These are phyloP conservation scores for Colletotrichum gigasporum DNA, from an alignment of 2,329 filamentous ascomycete species.

Conservation along the genomic window DNA sequence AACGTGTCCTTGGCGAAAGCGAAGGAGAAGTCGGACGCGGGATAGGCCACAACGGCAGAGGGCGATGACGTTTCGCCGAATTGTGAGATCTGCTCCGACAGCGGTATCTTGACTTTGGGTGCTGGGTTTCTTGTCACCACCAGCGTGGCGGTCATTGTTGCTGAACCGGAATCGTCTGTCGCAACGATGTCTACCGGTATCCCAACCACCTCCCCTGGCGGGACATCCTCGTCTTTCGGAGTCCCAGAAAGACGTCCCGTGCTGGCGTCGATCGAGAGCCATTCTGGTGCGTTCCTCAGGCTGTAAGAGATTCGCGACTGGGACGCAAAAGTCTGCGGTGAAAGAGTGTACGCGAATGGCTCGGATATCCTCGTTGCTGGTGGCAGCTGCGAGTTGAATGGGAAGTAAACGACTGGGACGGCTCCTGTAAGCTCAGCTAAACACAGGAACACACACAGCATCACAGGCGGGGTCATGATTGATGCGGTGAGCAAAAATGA, in stretches of 20 bases:
- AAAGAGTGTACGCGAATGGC: conserved; percentile 77
- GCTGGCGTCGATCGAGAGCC: conserved; percentile 76
- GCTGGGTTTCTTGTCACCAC: conserved; percentile 70
- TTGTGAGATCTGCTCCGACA: conserved; percentile 65
- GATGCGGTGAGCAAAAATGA: conserved; percentile 27
- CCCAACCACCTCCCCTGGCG: conserved; percentile 62
- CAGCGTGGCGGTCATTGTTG: conserved; percentile 73
- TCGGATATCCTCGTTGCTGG: conserved; percentile 76
- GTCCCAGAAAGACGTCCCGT: conserved; percentile 76
- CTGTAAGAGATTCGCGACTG: conserved; percentile 70
- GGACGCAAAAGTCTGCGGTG: conserved; percentile 77
- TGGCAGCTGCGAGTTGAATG: conserved; percentile 86
- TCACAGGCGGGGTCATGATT: conserved; percentile 42
- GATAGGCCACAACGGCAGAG: conserved; percentile 64
- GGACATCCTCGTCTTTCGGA: conserved; percentile 63
- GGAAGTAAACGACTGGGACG: conserved; percentile 66
- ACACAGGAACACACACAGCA: conserved; percentile 38
- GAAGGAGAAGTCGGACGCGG: conserved; percentile 63
- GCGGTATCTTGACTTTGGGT: conserved; percentile 64
- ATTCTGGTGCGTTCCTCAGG: conserved; percentile 72
- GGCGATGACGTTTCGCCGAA: conserved; percentile 70
- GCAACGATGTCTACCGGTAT: conserved; percentile 74
- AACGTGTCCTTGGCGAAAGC: conserved; percentile 70
- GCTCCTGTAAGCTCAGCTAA: conserved; percentile 43
- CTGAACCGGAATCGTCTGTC: conserved; percentile 71